A percentile compares a stretch with the other conserved stretches of the same genome.
Conservation (phyloP, 2,329 filamentous ascomycete genomes). For the Fusarium solani-melongenae region DNA sequence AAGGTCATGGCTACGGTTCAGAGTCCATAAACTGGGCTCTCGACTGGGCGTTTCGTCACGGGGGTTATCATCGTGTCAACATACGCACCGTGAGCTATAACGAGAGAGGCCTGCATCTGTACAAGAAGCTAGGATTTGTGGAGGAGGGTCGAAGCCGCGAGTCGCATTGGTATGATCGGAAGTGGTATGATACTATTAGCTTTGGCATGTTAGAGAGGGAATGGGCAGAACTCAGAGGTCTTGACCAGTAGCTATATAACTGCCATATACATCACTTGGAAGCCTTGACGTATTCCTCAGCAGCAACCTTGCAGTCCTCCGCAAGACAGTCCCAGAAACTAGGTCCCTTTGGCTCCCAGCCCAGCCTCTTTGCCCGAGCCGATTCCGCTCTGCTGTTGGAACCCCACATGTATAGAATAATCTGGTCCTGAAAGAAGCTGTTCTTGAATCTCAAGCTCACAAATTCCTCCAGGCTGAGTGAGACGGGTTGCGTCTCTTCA, state of each 20-base stretch:
- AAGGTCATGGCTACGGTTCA: slow-evolving; percentile 56
- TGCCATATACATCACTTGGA: neutral
- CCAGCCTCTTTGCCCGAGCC: neutral
- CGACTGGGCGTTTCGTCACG: slow-evolving; percentile 58
- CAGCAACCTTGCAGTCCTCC: neutral
- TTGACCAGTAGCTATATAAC: neutral
- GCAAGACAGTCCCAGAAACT: neutral
- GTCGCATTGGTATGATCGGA: slow-evolving; percentile 55
- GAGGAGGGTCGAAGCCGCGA: slow-evolving; percentile 56
- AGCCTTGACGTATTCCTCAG: neutral
- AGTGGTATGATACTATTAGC: slow-evolving; percentile 50
- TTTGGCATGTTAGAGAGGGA: slow-evolving; percentile 54
- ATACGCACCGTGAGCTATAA: slow-evolving; percentile 57
- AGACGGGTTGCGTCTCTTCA: neutral
- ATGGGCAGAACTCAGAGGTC: slow-evolving; percentile 44
- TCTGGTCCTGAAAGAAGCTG: neutral
- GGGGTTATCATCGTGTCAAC: slow-evolving; percentile 56
- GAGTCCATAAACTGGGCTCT: slow-evolving; percentile 60
- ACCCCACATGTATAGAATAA: neutral
- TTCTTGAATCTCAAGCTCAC: neutral
- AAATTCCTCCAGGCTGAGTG: neutral
- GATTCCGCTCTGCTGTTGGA: neutral
- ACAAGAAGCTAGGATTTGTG: slow-evolving; percentile 58
- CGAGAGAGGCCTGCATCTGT: slow-evolving; percentile 53
- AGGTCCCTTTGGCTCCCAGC: neutral